Percentiles rank a stretch among this genome's conserved stretches.
Conservation (phyloP, 73 alveolate species). For the Paramecium sexaurelia region DNA sequence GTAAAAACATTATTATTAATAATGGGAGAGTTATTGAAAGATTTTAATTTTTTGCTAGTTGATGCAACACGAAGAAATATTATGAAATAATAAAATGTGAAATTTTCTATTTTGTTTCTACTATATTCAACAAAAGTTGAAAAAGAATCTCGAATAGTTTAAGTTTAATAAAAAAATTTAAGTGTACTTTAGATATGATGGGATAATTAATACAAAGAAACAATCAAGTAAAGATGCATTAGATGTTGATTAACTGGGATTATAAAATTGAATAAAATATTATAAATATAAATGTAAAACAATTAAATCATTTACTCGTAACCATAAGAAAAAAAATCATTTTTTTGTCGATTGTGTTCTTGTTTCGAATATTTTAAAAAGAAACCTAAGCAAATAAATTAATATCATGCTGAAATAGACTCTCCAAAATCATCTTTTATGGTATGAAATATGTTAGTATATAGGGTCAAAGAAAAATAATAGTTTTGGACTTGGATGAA, state of each 20-base stretch:
- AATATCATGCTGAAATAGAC: not conserved
- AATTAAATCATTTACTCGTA: not conserved
- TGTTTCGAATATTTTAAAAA: not conserved
- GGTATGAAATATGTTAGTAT: not conserved
- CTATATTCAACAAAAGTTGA: too few species aligned
- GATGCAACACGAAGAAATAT: too few species aligned
- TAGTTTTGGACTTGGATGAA: constrained; percentile 79
- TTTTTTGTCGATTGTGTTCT: not conserved
- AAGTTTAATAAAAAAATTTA: too few species aligned
- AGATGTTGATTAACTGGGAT: not conserved
- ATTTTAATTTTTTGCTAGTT: too few species aligned
- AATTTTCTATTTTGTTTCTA: too few species aligned
- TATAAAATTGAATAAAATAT: not conserved
- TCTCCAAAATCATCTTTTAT: not conserved
- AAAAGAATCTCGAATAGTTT: too few species aligned
- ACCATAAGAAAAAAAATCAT: not conserved
- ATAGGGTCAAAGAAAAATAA: constrained; percentile 66
- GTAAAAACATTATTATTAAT: too few species aligned
- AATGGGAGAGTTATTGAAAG: too few species aligned
- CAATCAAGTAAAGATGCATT: not conserved
- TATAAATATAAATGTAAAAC: not conserved
- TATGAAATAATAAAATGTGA: too few species aligned
- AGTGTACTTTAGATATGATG: too few species aligned
- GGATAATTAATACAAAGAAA: too few species aligned
- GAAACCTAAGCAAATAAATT: not conserved